Evolutionary conservation across 2,329 filamentous ascomycete species (phyloP), one percentile per base, ranked within the genome.

Genomic region (Lachnellula hyalina): DNA sequence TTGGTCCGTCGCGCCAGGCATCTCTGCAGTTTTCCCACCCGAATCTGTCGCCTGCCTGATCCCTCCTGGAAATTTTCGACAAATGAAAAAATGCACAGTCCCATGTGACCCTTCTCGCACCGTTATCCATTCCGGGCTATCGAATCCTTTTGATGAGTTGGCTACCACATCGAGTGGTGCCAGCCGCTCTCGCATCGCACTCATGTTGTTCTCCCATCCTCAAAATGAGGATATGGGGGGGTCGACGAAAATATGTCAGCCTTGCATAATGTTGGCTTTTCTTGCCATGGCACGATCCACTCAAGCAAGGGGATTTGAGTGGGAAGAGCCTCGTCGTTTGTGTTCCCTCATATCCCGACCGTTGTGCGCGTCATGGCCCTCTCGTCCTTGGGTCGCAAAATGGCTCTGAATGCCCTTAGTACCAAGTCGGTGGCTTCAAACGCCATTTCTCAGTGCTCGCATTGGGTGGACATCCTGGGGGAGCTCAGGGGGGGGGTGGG

Each of bases 1-100:
- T 63, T 49, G 48, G 61, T 58, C 59, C 59, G 52, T 21, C 36
- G 41, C 44, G 41, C 60, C 58, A 62, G 61, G 61, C 61, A 63
- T 57, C 49, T 42, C n/a, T 49, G 55, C 53, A 40, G 36, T 17
- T n/a, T 17, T 15, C 36, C 36, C 12, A 6, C 17, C 36, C 19
- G 6, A 23, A 23, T 9, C 11, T 12, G 3, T 44, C 41, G 11
- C 19, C 41, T 44, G n/a, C 11, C 17, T 23, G n/a, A 23, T 17
- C 15, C n/a, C 15, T 1, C 15, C 41, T 19, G 17, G n/a, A 40
- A 40, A 15, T 2, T 40, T 15, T 40, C 36, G 36, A 5, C 41
- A 44, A 19, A 15, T 12, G 41, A 14, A 12, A 21, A 19, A 44
- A 15, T 23, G 41, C n/a, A 19, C 11, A 7, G 19, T 44, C 41